Conservation (phyloP, 1,284 basidiomycete genomes). For the Tilletia walkeri region DNA sequence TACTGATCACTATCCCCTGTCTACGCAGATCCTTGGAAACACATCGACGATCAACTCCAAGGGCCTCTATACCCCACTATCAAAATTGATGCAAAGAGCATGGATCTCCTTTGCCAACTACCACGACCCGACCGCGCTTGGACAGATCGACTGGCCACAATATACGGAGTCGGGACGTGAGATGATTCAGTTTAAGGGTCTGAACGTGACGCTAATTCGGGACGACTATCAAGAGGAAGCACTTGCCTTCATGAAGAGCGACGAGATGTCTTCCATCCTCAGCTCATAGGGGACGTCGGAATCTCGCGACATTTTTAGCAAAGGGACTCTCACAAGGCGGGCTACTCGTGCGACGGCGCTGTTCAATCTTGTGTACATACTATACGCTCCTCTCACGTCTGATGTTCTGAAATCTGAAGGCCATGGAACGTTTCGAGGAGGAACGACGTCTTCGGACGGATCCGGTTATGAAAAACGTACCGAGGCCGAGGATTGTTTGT, state of each 20-base stretch:
- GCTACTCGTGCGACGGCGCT: too few relatives aligned
- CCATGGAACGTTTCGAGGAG: too few relatives aligned
- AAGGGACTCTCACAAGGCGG: too few relatives aligned
- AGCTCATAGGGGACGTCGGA: background rate
- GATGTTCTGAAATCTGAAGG: too few relatives aligned
- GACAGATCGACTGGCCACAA: background rate
- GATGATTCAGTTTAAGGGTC: slow-evolving; percentile 12
- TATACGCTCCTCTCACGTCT: too few relatives aligned
- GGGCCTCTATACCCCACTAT: background rate
- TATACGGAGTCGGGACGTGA: background rate
- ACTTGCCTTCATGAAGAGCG: slow-evolving; percentile 7
- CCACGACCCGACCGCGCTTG: slow-evolving; percentile 1
- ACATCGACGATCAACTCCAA: background rate
- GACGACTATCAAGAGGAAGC: slow-evolving; percentile 16
- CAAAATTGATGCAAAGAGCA: slow-evolving; percentile 7
- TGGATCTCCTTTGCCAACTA: slow-evolving; percentile 13
- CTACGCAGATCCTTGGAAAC: background rate
- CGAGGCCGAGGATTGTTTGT: too few relatives aligned
- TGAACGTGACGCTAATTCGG: slow-evolving; percentile 12
- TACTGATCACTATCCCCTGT: background rate
- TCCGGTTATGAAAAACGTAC: too few relatives aligned
- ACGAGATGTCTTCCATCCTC: slow-evolving; percentile 14
- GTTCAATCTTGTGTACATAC: too few relatives aligned
- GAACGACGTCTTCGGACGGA: too few relatives aligned
- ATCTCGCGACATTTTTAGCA: too few relatives aligned